Evolutionary conservation across 2,329 filamentous ascomycete species (phyloP).

Genomic region (Fusarium solani-melongenae): DNA sequence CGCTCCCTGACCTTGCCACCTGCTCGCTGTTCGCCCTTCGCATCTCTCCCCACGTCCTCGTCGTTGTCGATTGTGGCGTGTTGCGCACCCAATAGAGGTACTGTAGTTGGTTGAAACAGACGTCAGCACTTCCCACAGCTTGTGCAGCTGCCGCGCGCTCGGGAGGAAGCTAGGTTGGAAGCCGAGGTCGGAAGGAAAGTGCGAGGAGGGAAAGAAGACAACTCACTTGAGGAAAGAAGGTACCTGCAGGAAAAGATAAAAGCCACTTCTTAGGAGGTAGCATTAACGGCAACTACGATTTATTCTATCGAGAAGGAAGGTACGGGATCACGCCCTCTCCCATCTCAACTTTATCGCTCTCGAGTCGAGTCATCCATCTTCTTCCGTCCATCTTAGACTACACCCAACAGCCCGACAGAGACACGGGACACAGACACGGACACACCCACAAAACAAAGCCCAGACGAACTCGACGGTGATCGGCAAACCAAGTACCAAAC

Average conservation of each 20-base stretch:
- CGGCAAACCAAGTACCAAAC: slow-evolving; percentile 29
- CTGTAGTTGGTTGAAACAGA: not conserved
- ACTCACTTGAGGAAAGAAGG: not conserved
- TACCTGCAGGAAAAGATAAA: not conserved
- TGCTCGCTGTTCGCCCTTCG: not conserved
- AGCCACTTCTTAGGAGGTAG: not conserved
- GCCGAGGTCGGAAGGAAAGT: not conserved
- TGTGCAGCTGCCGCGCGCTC: not conserved
- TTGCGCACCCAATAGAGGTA: not conserved
- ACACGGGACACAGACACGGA: not conserved
- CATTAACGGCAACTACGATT: slow-evolving; percentile 8
- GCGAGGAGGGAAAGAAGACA: not conserved
- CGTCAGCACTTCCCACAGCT: slow-evolving; percentile 1
- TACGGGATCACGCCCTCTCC: slow-evolving; percentile 13
- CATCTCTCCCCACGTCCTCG: not conserved
- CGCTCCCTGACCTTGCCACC: not conserved
- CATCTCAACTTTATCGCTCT: not conserved
- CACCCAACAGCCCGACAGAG: not conserved
- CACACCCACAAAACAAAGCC: slow-evolving; percentile 28
- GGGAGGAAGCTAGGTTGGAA: not conserved
- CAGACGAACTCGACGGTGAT: slow-evolving; percentile 18
- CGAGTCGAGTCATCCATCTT: slow-evolving; percentile 14
- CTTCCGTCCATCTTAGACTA: not conserved
- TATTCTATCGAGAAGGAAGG: not conserved
- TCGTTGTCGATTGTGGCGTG: not conserved